Evolutionary conservation across 2,329 filamentous ascomycete genomes (phyloP).

Genomic region (Purpureocillium lavendulum): DNA sequence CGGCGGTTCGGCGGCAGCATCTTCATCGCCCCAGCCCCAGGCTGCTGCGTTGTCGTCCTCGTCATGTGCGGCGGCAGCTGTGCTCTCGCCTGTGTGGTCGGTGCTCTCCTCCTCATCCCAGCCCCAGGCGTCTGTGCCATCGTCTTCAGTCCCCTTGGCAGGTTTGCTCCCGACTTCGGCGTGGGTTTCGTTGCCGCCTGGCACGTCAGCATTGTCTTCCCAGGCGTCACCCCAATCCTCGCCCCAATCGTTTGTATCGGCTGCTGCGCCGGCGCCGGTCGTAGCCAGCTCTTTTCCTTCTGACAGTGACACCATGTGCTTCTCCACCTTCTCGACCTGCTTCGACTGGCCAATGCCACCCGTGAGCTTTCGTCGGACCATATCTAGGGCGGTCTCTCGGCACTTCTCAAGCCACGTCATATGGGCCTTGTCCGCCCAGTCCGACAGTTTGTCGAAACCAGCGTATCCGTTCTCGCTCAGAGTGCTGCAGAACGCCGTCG

Average conservation of each 20-base stretch:
- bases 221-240: constrained; percentile 74
- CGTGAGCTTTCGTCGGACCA: constrained; percentile 61
- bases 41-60: constrained; percentile 39
- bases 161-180: constrained; percentile 8
- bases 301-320: constrained; percentile 61
- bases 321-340: constrained; percentile 77
- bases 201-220: constrained; percentile 57
- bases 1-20: constrained; percentile 23
- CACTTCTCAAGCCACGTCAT: constrained; percentile 80
- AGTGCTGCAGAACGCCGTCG: constrained; percentile 54
- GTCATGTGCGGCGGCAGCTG: constrained; percentile 10
- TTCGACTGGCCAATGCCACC: constrained; percentile 58
- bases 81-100: constrained; percentile 11
- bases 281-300: constrained; percentile 58
- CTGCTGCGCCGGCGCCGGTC: constrained; percentile 36
- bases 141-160: constrained; percentile 23
- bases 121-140: constrained; percentile 65
- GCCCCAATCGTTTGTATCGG: constrained; percentile 57
- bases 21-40: constrained; percentile 80
- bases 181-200: constrained; percentile 14
- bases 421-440: constrained; percentile 76
- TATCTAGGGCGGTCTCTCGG: constrained; percentile 69
- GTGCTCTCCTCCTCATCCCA: constrained; percentile 60
- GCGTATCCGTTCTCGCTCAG: constrained; percentile 57
- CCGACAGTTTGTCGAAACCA: constrained; percentile 53